Conservation (phyloP, 306 rosid species). For the Quercus bicolor region DNA sequence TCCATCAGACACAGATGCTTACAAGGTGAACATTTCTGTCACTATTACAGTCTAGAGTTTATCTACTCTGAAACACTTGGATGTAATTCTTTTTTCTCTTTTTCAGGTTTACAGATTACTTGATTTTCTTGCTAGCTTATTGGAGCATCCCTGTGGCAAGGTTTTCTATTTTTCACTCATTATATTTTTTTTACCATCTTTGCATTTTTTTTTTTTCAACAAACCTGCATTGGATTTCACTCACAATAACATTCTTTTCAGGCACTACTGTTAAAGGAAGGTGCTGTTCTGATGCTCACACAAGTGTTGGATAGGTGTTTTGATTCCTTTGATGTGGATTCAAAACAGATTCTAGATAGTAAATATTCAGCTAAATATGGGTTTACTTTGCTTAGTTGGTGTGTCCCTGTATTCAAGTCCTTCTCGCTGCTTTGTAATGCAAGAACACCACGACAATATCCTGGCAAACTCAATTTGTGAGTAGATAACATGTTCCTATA, state of each 20-base stretch:
- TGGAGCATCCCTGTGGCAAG: conserved; percentile 94
- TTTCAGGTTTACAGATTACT: conserved; percentile 81
- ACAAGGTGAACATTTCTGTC: conserved; percentile 48
- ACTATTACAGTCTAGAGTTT: conserved; percentile 1
- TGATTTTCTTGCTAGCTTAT: conserved; percentile 83
- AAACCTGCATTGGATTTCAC: conserved; percentile 4
- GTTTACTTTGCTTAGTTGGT: conserved; percentile 53
- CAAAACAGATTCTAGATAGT: conserved; percentile 44
- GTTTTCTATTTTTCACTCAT: conserved; percentile 26
- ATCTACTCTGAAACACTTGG: conserved; percentile 7
- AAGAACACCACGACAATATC: conserved; percentile 37
- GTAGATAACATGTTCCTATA: conserved; percentile 32
- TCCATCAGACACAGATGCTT: conserved; percentile 63
- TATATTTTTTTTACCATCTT: conserved; percentile 12
- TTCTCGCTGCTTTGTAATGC: conserved; percentile 53
- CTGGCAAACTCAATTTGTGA: conserved; percentile 53
- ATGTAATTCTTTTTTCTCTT: conserved; percentile 15
- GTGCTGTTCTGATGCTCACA: conserved; percentile 49
- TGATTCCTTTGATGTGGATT: conserved; percentile 44
- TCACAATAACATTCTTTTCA: conserved; percentile 22
- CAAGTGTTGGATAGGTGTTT: conserved; percentile 64
- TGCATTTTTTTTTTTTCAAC: background rate
- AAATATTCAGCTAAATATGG: conserved; percentile 45
- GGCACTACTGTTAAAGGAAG: conserved; percentile 66
- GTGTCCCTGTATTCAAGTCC: conserved; percentile 78